Evolutionary conservation across 768 basidiomycete genomes (phyloP).

Genomic region (Phaeotremella fagi): DNA sequence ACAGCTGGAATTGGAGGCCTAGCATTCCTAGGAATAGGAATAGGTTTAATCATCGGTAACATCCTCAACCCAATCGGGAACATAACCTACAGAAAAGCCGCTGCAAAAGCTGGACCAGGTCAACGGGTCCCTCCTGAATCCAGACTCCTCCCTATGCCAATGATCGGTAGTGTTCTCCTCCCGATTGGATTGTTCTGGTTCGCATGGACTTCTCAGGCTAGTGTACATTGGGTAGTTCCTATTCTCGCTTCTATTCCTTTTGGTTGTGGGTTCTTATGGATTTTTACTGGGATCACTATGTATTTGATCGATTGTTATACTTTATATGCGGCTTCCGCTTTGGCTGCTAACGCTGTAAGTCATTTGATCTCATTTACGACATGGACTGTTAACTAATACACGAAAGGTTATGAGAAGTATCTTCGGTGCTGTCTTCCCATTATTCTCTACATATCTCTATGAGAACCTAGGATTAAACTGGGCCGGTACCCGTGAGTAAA

Average conservation of each 20-base stretch:
- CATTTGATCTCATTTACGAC: no score
- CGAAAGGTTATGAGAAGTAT: constrained; percentile 60
- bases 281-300: constrained; percentile 59
- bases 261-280: constrained; percentile 58
- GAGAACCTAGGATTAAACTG: constrained; percentile 18
- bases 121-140: constrained; percentile 62
- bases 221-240: constrained; percentile 60
- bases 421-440: constrained; percentile 60
- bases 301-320: constrained; percentile 59
- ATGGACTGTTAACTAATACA: no score
- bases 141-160: constrained; percentile 61
- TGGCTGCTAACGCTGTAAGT: constrained; percentile 63
- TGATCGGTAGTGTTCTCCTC: constrained; percentile 55
- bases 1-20: constrained; percentile 59
- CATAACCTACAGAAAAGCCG: constrained; percentile 55
- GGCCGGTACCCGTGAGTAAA: constrained; percentile 11
- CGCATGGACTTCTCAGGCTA: constrained; percentile 53
- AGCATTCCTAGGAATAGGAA: constrained; percentile 62
- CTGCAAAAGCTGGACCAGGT: constrained; percentile 52
- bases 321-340: constrained; percentile 60
- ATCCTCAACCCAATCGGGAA: constrained; percentile 57
- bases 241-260: constrained; percentile 64
- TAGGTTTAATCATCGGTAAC: constrained; percentile 57
- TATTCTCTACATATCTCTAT: constrained; percentile 41
- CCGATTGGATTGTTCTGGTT: constrained; percentile 60